phyloP scores from a whole-genome alignment of 345 rosid species.

The Schrenkiella parvula region DNA sequence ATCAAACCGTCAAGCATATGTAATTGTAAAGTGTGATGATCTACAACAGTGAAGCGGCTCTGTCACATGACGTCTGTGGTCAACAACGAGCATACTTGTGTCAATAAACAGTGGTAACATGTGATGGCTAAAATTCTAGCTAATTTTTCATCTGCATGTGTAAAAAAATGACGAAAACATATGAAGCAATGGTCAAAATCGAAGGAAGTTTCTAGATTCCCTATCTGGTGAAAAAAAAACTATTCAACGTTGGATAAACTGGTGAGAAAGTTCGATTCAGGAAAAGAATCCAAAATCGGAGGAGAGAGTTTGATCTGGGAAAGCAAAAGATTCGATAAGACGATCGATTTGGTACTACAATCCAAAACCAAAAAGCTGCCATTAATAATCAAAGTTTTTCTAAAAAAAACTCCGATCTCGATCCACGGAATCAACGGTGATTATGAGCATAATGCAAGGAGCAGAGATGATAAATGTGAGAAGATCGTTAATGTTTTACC shows the following conservation, averaged over 20 bases:
- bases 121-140: not conserved
- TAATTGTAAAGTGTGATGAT: not conserved
- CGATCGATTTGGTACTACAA: not conserved
- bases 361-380: not conserved
- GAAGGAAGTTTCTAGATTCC: not conserved
- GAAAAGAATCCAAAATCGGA: not conserved
- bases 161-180: not conserved
- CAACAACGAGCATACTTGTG: not conserved
- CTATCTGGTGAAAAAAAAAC: not conserved
- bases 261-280: not conserved
- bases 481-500: conserved; percentile 4
- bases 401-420: conserved; percentile 10
- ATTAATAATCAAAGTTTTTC: not conserved
- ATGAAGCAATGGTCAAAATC: not conserved
- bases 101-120: not conserved
- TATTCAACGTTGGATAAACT: not conserved
- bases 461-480: not conserved
- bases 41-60: not conserved
- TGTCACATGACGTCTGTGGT: not conserved
- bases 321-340: no score
- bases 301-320: not conserved
- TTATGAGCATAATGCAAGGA: not conserved
- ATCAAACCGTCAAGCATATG: not conserved
- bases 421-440: not conserved
- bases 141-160: not conserved